Base-by-base conservation (phyloP, 2,329 filamentous ascomycete species). In the Paraphoma chrysanthemicola region DNA sequence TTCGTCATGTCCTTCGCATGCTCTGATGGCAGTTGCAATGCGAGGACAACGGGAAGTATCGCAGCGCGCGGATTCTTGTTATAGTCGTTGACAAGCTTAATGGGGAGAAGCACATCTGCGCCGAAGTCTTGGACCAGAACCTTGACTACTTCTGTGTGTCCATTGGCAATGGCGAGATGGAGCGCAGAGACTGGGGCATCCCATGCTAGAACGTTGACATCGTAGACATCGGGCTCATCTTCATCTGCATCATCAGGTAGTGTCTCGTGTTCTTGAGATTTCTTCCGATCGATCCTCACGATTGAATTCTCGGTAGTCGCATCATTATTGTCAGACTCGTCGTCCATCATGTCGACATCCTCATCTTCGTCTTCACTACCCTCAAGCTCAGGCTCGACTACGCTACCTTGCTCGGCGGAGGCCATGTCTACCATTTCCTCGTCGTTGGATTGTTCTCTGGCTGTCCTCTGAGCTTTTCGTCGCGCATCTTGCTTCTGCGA, bases 141-240 rank as follows among this genome's bases (percentile, higher is more conserved):
- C 54, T 88, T 85, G 12, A 94, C 90, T 10, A 88, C 85, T 4
- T 89, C 83, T 28, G 85, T 79, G 62, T 94, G 88, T 0, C 91
- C 91, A 57, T 86, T 85, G 1, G 91, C 73, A 57, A 96, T 92
- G 7, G 92, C 92, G 29, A 93, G 82, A 72, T 96, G 92, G 5
- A 96, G 81, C 1, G 92, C 87, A 11, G 89, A 90, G 54, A 87
- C 86, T 4, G 88, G 86, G 5, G 83, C 85, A 66, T 96, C 92
- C 92, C 92, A 96, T 1, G 91, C 86, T n/a, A 90, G 71, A 1
- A 90, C 85, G 62, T 96, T 88, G 57, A 93, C 83, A 63, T 95
- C 87, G 72, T 90, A 94, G 50, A 93, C 85, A 74, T 96, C 91
- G 0, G 91, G 91, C 17, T 90, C 89, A 9, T 89, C 83, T 1